These are phyloP conservation scores for Camillea tinctor DNA, from an alignment of 2,329 filamentous ascomycete species.

Conservation along the genomic window DNA sequence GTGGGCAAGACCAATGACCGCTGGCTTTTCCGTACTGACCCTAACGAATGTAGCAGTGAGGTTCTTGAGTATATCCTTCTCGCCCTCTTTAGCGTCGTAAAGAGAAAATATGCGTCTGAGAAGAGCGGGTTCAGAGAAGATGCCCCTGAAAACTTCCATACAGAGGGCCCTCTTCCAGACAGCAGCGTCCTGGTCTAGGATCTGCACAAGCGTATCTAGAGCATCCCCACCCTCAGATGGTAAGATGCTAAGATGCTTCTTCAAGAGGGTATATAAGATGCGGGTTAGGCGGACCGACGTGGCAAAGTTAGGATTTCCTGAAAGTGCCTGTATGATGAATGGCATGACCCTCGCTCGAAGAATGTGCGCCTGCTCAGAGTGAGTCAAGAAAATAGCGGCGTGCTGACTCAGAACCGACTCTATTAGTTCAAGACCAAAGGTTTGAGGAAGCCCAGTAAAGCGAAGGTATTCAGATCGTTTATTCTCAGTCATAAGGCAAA, in stretches of 20 bases:
- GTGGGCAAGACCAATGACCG: conserved; percentile 81
- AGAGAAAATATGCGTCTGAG: conserved; percentile 76
- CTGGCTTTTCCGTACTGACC: conserved; percentile 85
- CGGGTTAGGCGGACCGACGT: conserved; percentile 79
- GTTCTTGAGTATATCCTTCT: conserved; percentile 75
- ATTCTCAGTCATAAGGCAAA: conserved; percentile 83
- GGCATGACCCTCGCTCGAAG: conserved; percentile 79
- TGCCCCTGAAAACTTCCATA: conserved; percentile 84
- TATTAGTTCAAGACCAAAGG: conserved; percentile 86
- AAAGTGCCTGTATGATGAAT: conserved; percentile 73
- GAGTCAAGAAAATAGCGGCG: conserved; percentile 71
- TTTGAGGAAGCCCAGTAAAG: conserved; percentile 73
- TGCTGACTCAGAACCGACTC: conserved; percentile 88
- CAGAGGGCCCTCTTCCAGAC: conserved; percentile 87
- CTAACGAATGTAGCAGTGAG: conserved; percentile 88
- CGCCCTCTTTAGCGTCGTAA: conserved; percentile 72
- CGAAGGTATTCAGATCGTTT: conserved; percentile 80
- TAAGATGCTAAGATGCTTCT: conserved; percentile 73
- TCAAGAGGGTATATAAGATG: conserved; percentile 78
- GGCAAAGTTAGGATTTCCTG: conserved; percentile 76
- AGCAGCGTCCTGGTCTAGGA: conserved; percentile 81
- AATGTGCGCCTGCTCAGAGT: conserved; percentile 78
- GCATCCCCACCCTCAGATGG: conserved; percentile 80
- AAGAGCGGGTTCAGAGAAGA: conserved; percentile 79
- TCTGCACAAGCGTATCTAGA: conserved; percentile 75